Base-by-base conservation (phyloP, 2,329 filamentous ascomycete species). In the Pseudogymnoascus sp. region DNA sequence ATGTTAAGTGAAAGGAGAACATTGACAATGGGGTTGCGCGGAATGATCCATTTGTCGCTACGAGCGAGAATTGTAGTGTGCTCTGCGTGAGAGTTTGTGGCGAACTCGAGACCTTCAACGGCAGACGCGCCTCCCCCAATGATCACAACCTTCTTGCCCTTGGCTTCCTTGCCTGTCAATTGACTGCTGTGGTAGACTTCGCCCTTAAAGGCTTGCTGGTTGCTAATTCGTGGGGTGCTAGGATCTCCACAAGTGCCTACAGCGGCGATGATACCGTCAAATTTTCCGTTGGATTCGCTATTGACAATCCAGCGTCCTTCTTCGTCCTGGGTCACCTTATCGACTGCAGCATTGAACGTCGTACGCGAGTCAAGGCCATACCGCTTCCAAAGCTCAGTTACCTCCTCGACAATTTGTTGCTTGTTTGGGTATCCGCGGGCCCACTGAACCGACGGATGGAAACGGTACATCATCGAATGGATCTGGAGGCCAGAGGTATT, bases 21-120 rank as follows among this genome's bases (percentile, higher is more conserved):
- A 69, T 95, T 85, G 57, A 94, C 78, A 41, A 94, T 56, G 0
- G 88, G 76, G 65, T 95, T 94, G 7, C 90, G 81, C 0, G 90
- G 90, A 58, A 92, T 92, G 63, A 94, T 89, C 89, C 89, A 92
- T 71, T 92, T 94, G 66, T 92, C 89, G 12, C 84, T 88, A 19
- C 90, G 80, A 0, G 89, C 83, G 8, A 95, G 79, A 28, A 95
- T 84, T 60, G 84, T 85, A 0, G 86, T 85, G 67, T 89, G 83
- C 6, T 76, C 75, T 0, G 89, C 89, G 3, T 83, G 78, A 39
- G 83, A 80, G 10, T 82, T 75, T 9, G 85, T 81, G 0, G 88
- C 88, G 66, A 90, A 95, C 68, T 95, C 89, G 23, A 95, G 77
- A 0, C 88, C 89, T 70, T 95, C 89, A 3, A 95, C 85, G 2